Conservation (phyloP, 2,329 filamentous ascomycete genomes). For the Fusarium metavorans region DNA sequence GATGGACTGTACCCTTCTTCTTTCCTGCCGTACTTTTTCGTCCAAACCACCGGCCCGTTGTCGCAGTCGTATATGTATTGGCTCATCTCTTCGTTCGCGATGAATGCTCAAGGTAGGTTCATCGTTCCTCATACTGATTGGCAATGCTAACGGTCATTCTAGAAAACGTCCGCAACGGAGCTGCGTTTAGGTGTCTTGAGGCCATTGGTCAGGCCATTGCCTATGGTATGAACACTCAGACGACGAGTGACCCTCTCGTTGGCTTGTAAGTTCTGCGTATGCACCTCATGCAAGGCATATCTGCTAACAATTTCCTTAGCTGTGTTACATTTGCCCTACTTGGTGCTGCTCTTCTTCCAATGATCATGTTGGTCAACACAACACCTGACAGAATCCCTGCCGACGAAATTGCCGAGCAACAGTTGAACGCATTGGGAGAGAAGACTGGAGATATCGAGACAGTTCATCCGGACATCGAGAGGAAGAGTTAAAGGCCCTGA, state of each 20-base stretch:
- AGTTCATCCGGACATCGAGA: not conserved
- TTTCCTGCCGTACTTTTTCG: constrained; percentile 62
- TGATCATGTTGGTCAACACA: constrained; percentile 54
- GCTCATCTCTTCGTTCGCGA: constrained; percentile 55
- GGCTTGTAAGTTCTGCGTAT: constrained; percentile 51
- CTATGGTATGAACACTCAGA: constrained; percentile 57
- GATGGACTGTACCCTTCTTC: constrained; percentile 55
- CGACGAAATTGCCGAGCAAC: constrained; percentile 52
- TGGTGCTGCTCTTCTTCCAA: constrained; percentile 49
- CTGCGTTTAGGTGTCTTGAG: constrained; percentile 55
- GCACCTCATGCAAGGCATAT: not conserved
- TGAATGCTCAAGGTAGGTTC: not conserved
- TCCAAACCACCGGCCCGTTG: constrained; percentile 53
- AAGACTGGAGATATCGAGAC: not conserved
- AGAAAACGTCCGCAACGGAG: constrained; percentile 57
- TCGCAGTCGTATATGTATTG: constrained; percentile 60
- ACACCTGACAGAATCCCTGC: constrained; percentile 55
- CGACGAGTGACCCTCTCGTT: constrained; percentile 50
- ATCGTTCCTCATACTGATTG: too few species aligned
- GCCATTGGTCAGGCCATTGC: constrained; percentile 55
- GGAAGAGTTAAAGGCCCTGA: not conserved
- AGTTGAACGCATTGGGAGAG: constrained; percentile 40
- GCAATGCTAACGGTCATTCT: not conserved
- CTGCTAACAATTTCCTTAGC: constrained; percentile 34
- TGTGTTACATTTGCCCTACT: constrained; percentile 55